Conservation (phyloP, 2,329 filamentous ascomycete species). For the Nemania sp. region DNA sequence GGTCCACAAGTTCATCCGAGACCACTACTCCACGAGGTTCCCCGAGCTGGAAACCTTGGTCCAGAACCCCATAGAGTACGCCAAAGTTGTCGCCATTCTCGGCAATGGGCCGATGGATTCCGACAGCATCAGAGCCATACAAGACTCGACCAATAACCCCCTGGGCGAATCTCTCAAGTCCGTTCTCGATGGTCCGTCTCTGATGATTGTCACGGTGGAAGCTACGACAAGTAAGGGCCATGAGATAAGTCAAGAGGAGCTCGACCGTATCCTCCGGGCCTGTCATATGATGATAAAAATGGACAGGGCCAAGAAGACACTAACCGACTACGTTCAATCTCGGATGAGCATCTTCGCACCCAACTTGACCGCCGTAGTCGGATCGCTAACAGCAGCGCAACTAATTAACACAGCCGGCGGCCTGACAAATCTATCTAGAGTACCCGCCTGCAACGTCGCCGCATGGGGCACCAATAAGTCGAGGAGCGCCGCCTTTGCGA, state of each 20-base stretch:
- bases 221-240: slow-evolving; percentile 89
- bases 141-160: slow-evolving; percentile 81
- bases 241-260: slow-evolving; percentile 79
- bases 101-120: slow-evolving; percentile 90
- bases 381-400: slow-evolving; percentile 92
- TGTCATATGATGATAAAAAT: slow-evolving; percentile 91
- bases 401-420: slow-evolving; percentile 96
- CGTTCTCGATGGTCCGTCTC: slow-evolving; percentile 85
- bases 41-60: slow-evolving; percentile 92
- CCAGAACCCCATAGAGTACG: slow-evolving; percentile 92
- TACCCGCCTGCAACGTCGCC: slow-evolving; percentile 91
- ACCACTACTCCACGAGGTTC: slow-evolving; percentile 94
- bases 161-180: slow-evolving; percentile 80
- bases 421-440: slow-evolving; percentile 87
- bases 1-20: slow-evolving; percentile 95
- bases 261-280: slow-evolving; percentile 78
- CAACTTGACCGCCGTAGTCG: slow-evolving; percentile 90
- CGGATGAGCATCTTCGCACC: slow-evolving; percentile 97
- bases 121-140: slow-evolving; percentile 82
- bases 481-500: slow-evolving; percentile 79
- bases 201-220: slow-evolving; percentile 97
- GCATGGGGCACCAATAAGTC: slow-evolving; percentile 92
- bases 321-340: slow-evolving; percentile 95
- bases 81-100: slow-evolving; percentile 92
- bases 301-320: slow-evolving; percentile 84